Evolutionary conservation across 2,329 filamentous ascomycete species (phyloP), one percentile per base, ranked within the genome.

Genomic region (Neopestalotiopsis sp.): DNA sequence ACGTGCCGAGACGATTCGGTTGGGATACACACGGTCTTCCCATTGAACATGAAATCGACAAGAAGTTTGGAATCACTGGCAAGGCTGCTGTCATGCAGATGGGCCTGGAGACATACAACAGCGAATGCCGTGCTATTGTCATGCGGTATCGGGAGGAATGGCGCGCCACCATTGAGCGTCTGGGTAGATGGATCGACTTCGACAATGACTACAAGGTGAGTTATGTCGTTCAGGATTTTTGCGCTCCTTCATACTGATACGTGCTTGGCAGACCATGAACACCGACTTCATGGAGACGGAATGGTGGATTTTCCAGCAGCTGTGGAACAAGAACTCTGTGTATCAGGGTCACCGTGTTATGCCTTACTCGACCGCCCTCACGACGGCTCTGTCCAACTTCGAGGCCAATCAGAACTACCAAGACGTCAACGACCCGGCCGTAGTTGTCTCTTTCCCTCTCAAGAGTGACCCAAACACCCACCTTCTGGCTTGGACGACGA

Each of bases 1-100:
- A 97, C 83, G 95, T 98, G 66, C 94, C 96, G 84, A 89, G 95
- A 72, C 89, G 95, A 69, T 98, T 98, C 74, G 95, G 95, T 66
- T 98, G 95, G 95, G 95, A 98, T 70, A 94, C 95, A 1, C 95
- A 98, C 78, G 95, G 95, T 70, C 87, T 98, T 66, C 95, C 95
- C 17, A 96, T 98, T 74, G 95, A 98, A 84, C 94, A 97, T 80
- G 95, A 98, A 83, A 98, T 98, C 77, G 95, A 98, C 85, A 98
- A 98, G 87, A 95, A 95, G 82, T 86, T 97, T 72, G 93, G 93
- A 56, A 95, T 97, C 77, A 93, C 93, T 73, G 94, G 94, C 67
- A 92, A 93, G 79, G 92, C 95, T 73, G 94, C 94, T 4, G 95
- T 98, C 57, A 89, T 91, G 82, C 87, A 97, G 82, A 86, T 97